phyloP scores from a whole-genome alignment of 495 filamentous ascomycete genomes.

The Acidiella bohemica region DNA sequence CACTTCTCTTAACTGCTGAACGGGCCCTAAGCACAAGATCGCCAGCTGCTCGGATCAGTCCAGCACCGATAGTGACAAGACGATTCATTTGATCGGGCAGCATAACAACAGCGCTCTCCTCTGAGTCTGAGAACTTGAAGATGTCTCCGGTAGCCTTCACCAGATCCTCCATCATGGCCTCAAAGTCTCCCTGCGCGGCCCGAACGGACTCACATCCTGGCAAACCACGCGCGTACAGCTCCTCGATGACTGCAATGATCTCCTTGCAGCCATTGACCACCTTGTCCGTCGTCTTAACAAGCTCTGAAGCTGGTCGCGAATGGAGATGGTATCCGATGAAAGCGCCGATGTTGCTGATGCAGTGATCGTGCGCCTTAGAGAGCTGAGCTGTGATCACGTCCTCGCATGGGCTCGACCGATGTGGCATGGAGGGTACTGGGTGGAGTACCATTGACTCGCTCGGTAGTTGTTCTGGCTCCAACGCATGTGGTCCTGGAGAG shows the following conservation, averaged over 20 bases:
- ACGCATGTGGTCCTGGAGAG: too few species aligned
- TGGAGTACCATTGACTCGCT: too few species aligned
- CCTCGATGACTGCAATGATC: constrained; percentile 67
- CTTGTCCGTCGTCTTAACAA: constrained; percentile 62
- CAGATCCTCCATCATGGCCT: constrained; percentile 61
- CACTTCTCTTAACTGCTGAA: constrained; percentile 89
- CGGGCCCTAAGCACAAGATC: constrained; percentile 80
- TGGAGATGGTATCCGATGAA: constrained; percentile 89
- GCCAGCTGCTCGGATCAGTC: constrained; percentile 78
- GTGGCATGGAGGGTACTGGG: too few species aligned
- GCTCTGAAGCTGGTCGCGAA: constrained; percentile 62
- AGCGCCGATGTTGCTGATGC: constrained; percentile 75
- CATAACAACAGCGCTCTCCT: constrained; percentile 58
- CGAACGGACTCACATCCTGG: constrained; percentile 50
- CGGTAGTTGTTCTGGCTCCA: not conserved
- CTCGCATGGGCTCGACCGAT: constrained; percentile 27
- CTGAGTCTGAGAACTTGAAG: constrained; percentile 45
- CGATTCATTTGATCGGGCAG: constrained; percentile 68
- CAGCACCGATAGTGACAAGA: constrained; percentile 68
- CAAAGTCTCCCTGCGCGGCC: constrained; percentile 63
- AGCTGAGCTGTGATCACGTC: constrained; percentile 43
- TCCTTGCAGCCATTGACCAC: constrained; percentile 67
- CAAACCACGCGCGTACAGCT: constrained; percentile 63
- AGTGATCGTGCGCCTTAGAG: constrained; percentile 63
- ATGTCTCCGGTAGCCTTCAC: constrained; percentile 68